A percentile compares a stretch with the other conserved stretches of the same genome.
These are phyloP conservation scores for Tylopilus rubrobrunneus DNA, from an alignment of 768 basidiomycete genomes.

Conservation along the genomic window DNA sequence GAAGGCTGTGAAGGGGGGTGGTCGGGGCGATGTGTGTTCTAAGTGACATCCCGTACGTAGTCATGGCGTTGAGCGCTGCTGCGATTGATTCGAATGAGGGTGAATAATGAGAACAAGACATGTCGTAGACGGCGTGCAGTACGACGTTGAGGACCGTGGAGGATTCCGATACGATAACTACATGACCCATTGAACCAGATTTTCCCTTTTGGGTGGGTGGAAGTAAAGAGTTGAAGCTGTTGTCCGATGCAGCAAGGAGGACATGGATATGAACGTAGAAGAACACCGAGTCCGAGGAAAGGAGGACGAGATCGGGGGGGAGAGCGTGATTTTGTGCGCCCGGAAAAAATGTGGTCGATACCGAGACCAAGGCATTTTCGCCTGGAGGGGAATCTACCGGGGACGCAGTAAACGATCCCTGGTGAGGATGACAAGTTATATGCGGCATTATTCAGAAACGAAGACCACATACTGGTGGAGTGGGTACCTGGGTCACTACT, in stretches of 20 bases:
- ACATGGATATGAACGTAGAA: slow-evolving; percentile 73
- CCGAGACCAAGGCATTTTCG: slow-evolving; percentile 57
- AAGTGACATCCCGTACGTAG: slow-evolving; percentile 56
- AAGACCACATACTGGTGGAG: slow-evolving; percentile 52
- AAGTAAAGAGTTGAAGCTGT: slow-evolving; percentile 59
- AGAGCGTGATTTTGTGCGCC: slow-evolving; percentile 53
- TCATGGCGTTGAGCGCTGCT: slow-evolving; percentile 52
- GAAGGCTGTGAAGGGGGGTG: slow-evolving; percentile 52
- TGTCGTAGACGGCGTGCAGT: slow-evolving; percentile 67
- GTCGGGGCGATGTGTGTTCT: slow-evolving; percentile 45
- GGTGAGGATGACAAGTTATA: not conserved
- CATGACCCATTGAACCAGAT: slow-evolving; percentile 43
- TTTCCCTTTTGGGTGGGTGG: slow-evolving; percentile 38
- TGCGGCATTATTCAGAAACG: slow-evolving; percentile 1
- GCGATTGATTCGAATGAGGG: slow-evolving; percentile 60
- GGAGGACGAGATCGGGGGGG: slow-evolving; percentile 60
- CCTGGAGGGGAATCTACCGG: slow-evolving; percentile 31
- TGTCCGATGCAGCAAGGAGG: slow-evolving; percentile 57
- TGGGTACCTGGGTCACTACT: slow-evolving; percentile 47
- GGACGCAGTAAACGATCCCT: slow-evolving; percentile 34
- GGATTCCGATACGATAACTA: slow-evolving; percentile 58
- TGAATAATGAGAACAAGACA: slow-evolving; percentile 71
- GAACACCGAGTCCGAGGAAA: slow-evolving; percentile 75
- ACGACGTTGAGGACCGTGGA: slow-evolving; percentile 67
- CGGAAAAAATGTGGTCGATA: slow-evolving; percentile 81